These are phyloP conservation scores for Aspergillus melleus DNA, from an alignment of 2,329 filamentous ascomycete species.

Conservation along the genomic window DNA sequence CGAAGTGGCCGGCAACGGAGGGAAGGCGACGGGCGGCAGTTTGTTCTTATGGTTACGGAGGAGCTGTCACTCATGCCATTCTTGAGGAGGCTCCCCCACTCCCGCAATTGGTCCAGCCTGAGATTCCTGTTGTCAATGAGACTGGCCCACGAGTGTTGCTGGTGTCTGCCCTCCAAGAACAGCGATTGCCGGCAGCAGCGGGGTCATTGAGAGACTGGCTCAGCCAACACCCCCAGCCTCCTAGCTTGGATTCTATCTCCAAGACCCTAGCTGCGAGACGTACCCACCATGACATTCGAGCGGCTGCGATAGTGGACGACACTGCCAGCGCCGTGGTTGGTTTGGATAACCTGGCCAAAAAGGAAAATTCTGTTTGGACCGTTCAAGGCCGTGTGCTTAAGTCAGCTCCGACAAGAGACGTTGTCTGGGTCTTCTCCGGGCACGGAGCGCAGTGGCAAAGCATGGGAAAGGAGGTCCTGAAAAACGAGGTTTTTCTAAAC, in stretches of 20 bases:
- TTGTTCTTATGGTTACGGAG: conserved; percentile 37
- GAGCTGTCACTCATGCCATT: conserved; percentile 36
- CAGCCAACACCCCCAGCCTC: not conserved
- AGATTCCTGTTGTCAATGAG: not conserved
- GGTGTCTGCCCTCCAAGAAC: not conserved
- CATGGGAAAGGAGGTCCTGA: conserved; percentile 41
- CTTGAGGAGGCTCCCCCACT: conserved; percentile 23
- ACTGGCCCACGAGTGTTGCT: conserved; percentile 11
- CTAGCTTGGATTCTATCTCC: not conserved
- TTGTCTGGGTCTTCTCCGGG: conserved; percentile 42
- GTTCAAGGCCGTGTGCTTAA: conserved; percentile 13
- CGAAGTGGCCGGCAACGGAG: conserved; percentile 19
- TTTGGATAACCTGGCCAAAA: conserved; percentile 17
- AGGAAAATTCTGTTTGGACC: conserved; percentile 9
- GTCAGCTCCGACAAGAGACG: conserved; percentile 17
- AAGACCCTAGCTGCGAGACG: not conserved
- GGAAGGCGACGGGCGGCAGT: conserved; percentile 27
- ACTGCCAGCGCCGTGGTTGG: conserved; percentile 23
- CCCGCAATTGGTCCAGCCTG: not conserved
- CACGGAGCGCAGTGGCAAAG: conserved; percentile 45
- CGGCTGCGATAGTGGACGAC: conserved; percentile 13
- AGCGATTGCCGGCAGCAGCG: not conserved
- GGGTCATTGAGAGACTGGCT: not conserved
- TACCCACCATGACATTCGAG: not conserved
- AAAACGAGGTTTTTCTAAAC: conserved; percentile 14